Evolutionary conservation across 345 rosid genomes (phyloP), one percentile per base, ranked within the genome.

Genomic region (Aegle marmelos): DNA sequence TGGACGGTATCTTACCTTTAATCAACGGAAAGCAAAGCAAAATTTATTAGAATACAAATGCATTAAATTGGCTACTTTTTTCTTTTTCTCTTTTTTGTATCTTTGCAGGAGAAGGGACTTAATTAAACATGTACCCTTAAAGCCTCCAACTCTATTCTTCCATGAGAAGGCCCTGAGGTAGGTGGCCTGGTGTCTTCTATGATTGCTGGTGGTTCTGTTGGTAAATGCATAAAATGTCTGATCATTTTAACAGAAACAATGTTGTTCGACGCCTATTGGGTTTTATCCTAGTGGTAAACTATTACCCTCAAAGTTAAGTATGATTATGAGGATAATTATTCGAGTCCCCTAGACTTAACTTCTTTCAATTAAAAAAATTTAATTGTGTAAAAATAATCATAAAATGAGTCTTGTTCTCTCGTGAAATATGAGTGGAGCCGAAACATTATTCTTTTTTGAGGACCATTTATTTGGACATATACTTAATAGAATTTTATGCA

Each of bases 211-310:
- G 88, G 83, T 27, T 82, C 85, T 2, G 78, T 62, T 25, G 79
- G 80, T 70, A 85, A 75, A 64, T 80, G 70, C 83, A 80, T 82
- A 37, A 79, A 82, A 68, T 85, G 85, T 78, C 75, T 85, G 7
- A 85, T 80, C 16, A 85, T 63, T 70, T 85, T 85, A 25, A 77
- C 83, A 0, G 85, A 85, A 17, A 85, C 59, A 9, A 85, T 72
- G 64, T 80, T 70, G 82, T 85, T 82, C 1, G 83, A 33, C 54
- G n/a, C n/a, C n/a, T n/a, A n/a, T n/a, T n/a, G n/a, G n/a, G n/a
- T n/a, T n/a, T n/a, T n/a, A n/a, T n/a, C n/a, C n/a, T n/a, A n/a
- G n/a, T n/a, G n/a, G n/a, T n/a, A n/a, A n/a, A n/a, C n/a, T n/a
- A n/a, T n/a, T n/a, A n/a, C n/a, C n/a, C n/a, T n/a, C n/a, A n/a